Conservation (phyloP, 306 rosid genomes). For the Carpinus fangiana region DNA sequence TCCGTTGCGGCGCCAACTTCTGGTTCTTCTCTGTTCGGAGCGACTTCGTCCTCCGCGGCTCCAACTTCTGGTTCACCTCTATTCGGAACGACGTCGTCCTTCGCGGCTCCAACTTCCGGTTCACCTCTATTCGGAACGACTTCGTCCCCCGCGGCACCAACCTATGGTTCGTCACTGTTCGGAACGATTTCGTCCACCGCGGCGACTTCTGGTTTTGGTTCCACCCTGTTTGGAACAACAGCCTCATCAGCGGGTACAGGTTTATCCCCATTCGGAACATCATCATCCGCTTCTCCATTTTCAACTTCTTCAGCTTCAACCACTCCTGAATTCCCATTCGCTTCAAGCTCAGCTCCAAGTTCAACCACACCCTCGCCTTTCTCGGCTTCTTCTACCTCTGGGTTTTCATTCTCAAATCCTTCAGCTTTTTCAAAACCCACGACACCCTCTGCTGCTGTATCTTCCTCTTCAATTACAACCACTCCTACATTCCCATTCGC, state of each 20-base stretch:
- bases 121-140: conserved; percentile 1
- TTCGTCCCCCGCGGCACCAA: conserved; percentile 13
- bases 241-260: background rate
- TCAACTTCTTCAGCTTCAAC: conserved; percentile 25
- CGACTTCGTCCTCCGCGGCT: background rate
- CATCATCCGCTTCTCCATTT: conserved; percentile 4
- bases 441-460: no score
- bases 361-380: no score
- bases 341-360: no score
- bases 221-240: conserved; percentile 13
- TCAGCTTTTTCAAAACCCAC: no score
- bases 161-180: background rate
- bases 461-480: no score
- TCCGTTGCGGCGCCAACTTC: conserved; percentile 19
- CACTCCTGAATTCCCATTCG: no score
- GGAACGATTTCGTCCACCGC: background rate
- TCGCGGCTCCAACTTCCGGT: background rate
- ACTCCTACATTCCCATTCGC: background rate
- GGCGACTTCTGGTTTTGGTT: background rate
- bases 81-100: conserved; percentile 5
- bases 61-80: conserved; percentile 15
- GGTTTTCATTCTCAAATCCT: no score
- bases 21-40: conserved; percentile 3
- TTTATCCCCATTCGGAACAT: background rate
- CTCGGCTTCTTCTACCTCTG: no score